phyloP scores from a whole-genome alignment of 2,329 filamentous ascomycete species.

The Colletotrichum musicola region DNA sequence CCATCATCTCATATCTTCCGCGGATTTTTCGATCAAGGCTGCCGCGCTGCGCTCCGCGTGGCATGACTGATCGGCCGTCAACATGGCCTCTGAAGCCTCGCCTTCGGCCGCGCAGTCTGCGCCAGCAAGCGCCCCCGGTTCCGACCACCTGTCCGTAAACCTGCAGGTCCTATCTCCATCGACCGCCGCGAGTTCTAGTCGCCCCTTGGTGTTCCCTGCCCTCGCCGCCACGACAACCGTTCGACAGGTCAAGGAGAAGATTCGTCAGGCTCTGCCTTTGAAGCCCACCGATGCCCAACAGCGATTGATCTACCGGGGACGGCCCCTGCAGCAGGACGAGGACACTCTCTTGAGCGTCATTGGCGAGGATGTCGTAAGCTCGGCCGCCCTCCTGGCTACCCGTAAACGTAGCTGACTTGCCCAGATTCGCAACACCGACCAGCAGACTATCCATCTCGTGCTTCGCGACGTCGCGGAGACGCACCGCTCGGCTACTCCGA shows the following conservation, averaged over 20 bases:
- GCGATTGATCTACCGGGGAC: conserved; percentile 71
- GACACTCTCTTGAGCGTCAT: conserved; percentile 70
- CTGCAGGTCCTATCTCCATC: conserved; percentile 72
- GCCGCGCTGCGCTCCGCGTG: conserved; percentile 36
- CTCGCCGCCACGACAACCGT: conserved; percentile 66
- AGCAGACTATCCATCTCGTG: conserved; percentile 67
- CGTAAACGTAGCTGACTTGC: conserved; percentile 20
- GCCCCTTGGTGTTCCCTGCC: conserved; percentile 62
- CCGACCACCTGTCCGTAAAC: conserved; percentile 59
- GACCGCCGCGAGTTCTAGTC: conserved; percentile 58
- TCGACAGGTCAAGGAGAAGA: conserved; percentile 68
- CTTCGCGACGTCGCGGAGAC: conserved; percentile 56
- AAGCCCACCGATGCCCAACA: conserved; percentile 67
- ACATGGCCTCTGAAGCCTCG: conserved; percentile 55
- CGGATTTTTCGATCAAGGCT: conserved; percentile 21
- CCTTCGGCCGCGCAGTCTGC: conserved; percentile 45
- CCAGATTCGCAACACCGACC: conserved; percentile 45
- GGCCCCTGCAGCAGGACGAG: conserved; percentile 65
- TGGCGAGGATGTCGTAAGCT: conserved; percentile 65
- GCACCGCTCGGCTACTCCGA: conserved; percentile 42
- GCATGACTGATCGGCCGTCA: conserved; percentile 37
- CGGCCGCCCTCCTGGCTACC: conserved; percentile 7
- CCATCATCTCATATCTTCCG: conserved; percentile 5
- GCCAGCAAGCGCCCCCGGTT: conserved; percentile 43
- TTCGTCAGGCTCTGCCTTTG: conserved; percentile 63